Evolutionary conservation across 2,329 filamentous ascomycete genomes (phyloP), one percentile per base, ranked within the genome.

Genomic region (Botrytis byssoidea): DNA sequence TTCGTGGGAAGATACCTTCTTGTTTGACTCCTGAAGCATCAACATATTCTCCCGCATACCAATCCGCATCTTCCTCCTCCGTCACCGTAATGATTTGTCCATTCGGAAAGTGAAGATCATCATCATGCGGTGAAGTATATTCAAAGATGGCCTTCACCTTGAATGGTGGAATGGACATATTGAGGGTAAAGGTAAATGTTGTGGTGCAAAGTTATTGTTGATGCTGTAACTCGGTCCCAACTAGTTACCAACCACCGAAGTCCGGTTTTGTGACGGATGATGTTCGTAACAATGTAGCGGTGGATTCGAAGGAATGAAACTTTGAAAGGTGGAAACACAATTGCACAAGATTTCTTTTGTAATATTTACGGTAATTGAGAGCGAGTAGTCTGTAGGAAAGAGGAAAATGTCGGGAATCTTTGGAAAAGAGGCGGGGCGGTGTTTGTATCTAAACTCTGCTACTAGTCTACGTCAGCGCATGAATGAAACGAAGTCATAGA

Each of bases 71-170:
- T 82, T 98, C 96, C 83, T 93, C 90, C 74, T 95, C 95, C 63
- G 92, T 97, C 76, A 99, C 95, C 70, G 93, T 96, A 82, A 99
- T 97, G 83, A 98, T 88, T 84, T 98, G 95, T 77, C 94, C 94
- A 80, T 89, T 85, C 74, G 88, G 83, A 82, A 99, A 99, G 81
- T 89, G 92, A 78, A 99, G 91, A 84, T 99, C 96, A 84, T 99
- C 96, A 79, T 97, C 94, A 83, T 99, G 95, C 76, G 89, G 89
- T 78, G 96, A 98, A 82, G 88, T 86, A 86, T 99, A 99, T 83
- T 98, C 95, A 86, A 92, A 99, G 81, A 98, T 85, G 79, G 96
- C 94, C 88, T 95, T 97, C 86, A 99, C 96, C 85, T 93, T 97
- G 87, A 97, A 98, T 75, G 91, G 90, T 79, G 87, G 86, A 75